Percentiles rank a stretch among this genome's conserved stretches.
These are phyloP conservation scores for Balansia obtecta DNA, from an alignment of 2,329 filamentous ascomycete species.

Conservation along the genomic window DNA sequence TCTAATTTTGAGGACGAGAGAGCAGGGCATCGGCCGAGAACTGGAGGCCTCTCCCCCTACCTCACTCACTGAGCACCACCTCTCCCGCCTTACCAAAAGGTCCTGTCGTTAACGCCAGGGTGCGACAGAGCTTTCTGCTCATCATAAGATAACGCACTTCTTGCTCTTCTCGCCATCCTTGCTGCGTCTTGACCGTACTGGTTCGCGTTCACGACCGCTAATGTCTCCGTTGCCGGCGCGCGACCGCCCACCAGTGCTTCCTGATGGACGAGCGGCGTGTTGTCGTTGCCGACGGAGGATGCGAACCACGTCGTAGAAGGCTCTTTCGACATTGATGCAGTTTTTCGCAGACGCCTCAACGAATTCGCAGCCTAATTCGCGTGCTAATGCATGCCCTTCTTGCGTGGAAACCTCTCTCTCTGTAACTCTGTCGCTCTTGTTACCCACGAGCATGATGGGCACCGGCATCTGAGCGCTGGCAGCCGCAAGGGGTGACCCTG, in stretches of 20 bases:
- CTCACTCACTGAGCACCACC: not conserved
- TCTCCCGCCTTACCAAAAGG: not conserved
- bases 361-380: conserved; percentile 89
- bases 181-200: conserved; percentile 19
- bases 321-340: conserved; percentile 96
- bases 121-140: conserved; percentile 12
- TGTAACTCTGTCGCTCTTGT: conserved; percentile 94
- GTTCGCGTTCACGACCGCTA: conserved; percentile 19
- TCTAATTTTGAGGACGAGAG: not conserved
- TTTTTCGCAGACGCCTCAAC: conserved; percentile 96
- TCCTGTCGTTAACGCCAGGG: not conserved
- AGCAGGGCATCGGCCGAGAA: not conserved
- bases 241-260: conserved; percentile 24
- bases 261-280: conserved; percentile 29
- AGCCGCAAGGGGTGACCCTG: conserved; percentile 57
- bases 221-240: conserved; percentile 25
- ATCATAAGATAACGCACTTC: conserved; percentile 30
- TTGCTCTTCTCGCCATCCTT: conserved; percentile 24
- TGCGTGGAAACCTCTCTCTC: conserved; percentile 95
- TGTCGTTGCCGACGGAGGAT: conserved; percentile 77
- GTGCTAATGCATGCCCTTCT: conserved; percentile 82
- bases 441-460: conserved; percentile 95
- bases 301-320: conserved; percentile 93
- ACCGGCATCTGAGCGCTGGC: conserved; percentile 53
- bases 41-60: no score